Evolutionary conservation across 2,329 filamentous ascomycete genomes (phyloP), one percentile per base, ranked within the genome.

Genomic region (Exophiala dermatitidis): DNA sequence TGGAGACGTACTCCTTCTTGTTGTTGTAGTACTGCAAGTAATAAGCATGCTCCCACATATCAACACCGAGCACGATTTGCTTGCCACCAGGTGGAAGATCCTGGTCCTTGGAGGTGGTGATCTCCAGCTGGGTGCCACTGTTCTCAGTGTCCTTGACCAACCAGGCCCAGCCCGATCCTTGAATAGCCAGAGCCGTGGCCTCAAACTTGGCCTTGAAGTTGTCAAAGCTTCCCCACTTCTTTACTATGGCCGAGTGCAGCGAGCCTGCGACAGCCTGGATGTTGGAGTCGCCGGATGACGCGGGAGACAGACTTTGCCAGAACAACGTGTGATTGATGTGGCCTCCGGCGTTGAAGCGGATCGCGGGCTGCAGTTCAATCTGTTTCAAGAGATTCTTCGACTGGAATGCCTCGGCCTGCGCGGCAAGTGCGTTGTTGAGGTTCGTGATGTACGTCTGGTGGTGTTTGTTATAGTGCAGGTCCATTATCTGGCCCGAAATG

Each of bases 11-110:
- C 32, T 55, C 48, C 36, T 59, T 59, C 52, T 61, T 61, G 54
- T 59, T 56, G 50, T 61, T 61, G 46, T 44, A 56, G 44, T 61
- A 61, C 76, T 88, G 88, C 12, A 94, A 72, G 66, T 95, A 95
- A 67, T 94, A 95, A 0, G 89, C 89, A 73, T 95, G 89, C 73
- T 95, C 89, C 89, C 88, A 94, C 81, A 94, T 91, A 68, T 95
- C 89, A 1, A 95, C 77, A 0, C 88, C 88, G 40, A 90, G 76
- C 19, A 95, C 78, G 1, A 85, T 84, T 3, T 46, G 43, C 41
- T 57, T 61, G n/a, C 52, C 54, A 9, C 40, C 34, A 9, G 46
- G 44, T 1, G 57, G 54, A 10, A 60, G 26, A 65, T 94, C 89
- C 73, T 95, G 89, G 67, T 95, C 88, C 68, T 89, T 88, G n/a